These are phyloP conservation scores for Verticillium zaregamsianum DNA, from an alignment of 2,329 filamentous ascomycete genomes.

Conservation along the genomic window DNA sequence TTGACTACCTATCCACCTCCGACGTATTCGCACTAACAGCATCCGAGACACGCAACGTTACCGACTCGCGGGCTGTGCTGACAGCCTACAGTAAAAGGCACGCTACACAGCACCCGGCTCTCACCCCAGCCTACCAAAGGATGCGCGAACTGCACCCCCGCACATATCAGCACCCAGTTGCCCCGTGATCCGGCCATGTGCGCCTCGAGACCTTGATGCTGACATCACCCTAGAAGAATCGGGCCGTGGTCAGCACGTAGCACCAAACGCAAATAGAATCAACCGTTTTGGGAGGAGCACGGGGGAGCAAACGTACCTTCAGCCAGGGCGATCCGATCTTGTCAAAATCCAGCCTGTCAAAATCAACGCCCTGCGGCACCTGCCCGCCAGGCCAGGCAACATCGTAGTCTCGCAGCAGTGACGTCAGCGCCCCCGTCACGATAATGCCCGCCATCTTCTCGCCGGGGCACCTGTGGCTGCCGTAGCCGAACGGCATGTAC, in stretches of 20 bases:
- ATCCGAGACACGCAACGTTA: not conserved
- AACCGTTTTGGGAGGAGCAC: no score
- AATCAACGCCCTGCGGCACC: constrained; percentile 1
- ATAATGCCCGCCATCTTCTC: constrained; percentile 11
- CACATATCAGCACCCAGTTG: constrained; percentile 6
- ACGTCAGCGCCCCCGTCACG: constrained; percentile 5
- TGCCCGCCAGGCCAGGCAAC: constrained; percentile 8
- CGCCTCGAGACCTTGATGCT: constrained; percentile 4
- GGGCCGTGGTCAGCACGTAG: not conserved
- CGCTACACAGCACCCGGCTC: not conserved
- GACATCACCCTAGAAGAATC: constrained; percentile 3
- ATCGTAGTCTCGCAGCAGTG: constrained; percentile 14
- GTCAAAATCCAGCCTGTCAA: constrained; percentile 11
- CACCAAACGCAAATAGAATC: not conserved
- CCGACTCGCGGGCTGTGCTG: not conserved
- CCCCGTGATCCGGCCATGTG: constrained; percentile 6
- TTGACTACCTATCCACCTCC: no score
- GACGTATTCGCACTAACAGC: no score
- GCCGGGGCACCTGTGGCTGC: constrained; percentile 5
- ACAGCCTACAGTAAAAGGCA: not conserved
- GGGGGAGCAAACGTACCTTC: not conserved
- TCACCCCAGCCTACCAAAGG: not conserved
- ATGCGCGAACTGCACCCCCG: not conserved
- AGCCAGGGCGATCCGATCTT: constrained; percentile 12
- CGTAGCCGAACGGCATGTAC: constrained; percentile 5